Conservation (phyloP, 345 rosid genomes). For the Kandelia obovata region DNA sequence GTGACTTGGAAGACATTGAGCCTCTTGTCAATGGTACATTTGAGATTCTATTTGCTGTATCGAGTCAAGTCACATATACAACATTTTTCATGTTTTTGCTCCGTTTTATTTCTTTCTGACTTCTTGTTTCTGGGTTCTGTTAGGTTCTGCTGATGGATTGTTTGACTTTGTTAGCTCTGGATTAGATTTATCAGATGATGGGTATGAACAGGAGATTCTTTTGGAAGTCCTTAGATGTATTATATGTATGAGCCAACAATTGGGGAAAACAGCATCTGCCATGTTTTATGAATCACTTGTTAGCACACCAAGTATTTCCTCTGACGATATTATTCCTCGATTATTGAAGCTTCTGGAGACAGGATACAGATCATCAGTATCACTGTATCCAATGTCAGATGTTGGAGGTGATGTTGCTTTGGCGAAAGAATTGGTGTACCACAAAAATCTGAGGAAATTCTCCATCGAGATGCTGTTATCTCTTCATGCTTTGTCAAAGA, state of each 20-base stretch:
- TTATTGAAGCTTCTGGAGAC: constrained; percentile 73
- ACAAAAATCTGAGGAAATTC: constrained; percentile 71
- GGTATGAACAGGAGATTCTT: constrained; percentile 54
- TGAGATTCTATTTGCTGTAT: constrained; percentile 4
- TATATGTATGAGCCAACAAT: constrained; percentile 59
- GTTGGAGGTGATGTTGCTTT: constrained; percentile 57
- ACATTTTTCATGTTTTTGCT: not conserved
- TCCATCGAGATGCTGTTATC: constrained; percentile 68
- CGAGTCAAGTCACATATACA: constrained; percentile 8
- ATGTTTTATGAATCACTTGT: constrained; percentile 71
- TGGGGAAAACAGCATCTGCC: constrained; percentile 72
- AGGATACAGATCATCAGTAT: constrained; percentile 57
- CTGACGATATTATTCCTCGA: constrained; percentile 69
- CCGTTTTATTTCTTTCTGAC: not conserved
- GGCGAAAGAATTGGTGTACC: constrained; percentile 64
- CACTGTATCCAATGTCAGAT: constrained; percentile 37
- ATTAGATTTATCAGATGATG: constrained; percentile 40
- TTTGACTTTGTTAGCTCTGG: constrained; percentile 38
- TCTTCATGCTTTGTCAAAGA: constrained; percentile 53
- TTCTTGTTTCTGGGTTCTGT: constrained; percentile 17
- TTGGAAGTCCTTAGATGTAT: constrained; percentile 62
- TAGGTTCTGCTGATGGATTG: constrained; percentile 58
- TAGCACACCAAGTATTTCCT: constrained; percentile 49
- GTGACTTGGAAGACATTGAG: constrained; percentile 62
- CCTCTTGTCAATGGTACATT: constrained; percentile 61